phyloP scores from a whole-genome alignment of 1,284 basidiomycete genomes.

The Xerocomus nothofagi region DNA sequence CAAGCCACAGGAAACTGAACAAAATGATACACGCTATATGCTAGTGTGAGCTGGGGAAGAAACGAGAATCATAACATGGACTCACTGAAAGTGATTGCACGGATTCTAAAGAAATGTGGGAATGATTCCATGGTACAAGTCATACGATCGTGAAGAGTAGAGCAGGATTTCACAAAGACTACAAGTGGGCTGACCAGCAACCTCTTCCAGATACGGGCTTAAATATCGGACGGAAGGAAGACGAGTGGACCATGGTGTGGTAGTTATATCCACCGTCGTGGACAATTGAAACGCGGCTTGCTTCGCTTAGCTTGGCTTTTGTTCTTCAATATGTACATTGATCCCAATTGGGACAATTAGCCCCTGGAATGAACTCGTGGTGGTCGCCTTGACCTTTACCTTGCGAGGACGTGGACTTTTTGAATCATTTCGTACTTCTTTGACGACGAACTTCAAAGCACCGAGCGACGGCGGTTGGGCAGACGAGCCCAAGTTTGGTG shows the following conservation, averaged over 20 bases:
- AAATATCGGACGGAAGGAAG: constrained; percentile 2
- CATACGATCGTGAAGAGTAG: neutral
- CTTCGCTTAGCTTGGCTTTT: constrained; percentile 21
- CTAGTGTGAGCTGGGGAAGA: neutral
- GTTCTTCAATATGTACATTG: constrained; percentile 16
- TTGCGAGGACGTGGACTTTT: neutral
- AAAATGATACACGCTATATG: constrained; percentile 39
- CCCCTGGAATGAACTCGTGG: constrained; percentile 16
- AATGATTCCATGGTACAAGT: constrained; percentile 36
- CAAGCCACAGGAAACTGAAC: constrained; percentile 44
- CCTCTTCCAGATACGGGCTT: constrained; percentile 14
- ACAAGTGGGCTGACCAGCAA: constrained; percentile 21
- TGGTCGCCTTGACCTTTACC: neutral
- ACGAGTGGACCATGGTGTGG: neutral
- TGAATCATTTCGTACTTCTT: too few relatives aligned
- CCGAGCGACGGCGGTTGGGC: neutral
- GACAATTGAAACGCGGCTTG: constrained; percentile 23
- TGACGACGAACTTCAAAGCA: neutral
- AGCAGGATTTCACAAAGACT: constrained; percentile 26
- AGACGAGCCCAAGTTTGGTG: neutral
- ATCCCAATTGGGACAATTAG: constrained; percentile 5
- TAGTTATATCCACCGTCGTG: constrained; percentile 6
- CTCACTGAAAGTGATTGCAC: constrained; percentile 44
- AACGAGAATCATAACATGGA: neutral
- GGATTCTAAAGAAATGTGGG: constrained; percentile 41